Evolutionary conservation across 106 monocot genomes (phyloP), one percentile per base, ranked within the genome.

Genomic region (Vanilla planifolia): DNA sequence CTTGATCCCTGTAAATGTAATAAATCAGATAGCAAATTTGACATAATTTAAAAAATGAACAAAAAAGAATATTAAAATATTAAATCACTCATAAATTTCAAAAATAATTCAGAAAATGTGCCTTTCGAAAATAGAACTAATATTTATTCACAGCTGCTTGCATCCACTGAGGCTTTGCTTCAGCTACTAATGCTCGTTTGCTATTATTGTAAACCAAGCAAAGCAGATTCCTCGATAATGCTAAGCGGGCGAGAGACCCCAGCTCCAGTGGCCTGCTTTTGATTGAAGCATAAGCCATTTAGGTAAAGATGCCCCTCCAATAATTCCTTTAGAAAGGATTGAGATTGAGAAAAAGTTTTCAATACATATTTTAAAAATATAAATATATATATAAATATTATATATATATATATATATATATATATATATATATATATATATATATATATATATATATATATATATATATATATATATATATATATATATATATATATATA

Each of bases 191-290:
- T n/a, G n/a, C 44, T 17, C 19, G 16, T 45, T 17, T 6, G 16
- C 20, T 45, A 45, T 17, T 45, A 45, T 45, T 45, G 19, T 45
- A 16, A 45, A 45, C 16, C 44, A 45, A 5, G 44, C 20, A 45
- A 45, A 45, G 44, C 44, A 45, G 44, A 45, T 45, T 45, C 44
- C 44, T 45, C 19, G 44, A 45, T 45, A 45, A 45, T 45, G 44
- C 44, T 45, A n/a, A n/a, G n/a, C n/a, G n/a, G n/a, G n/a, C n/a
- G 16, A 45, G 17, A 45, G 44, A 20, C 44, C 44, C 44, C 44
- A 45, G 44, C 44, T 45, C 17, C 20, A 17, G 17, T 45, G 44
- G n/a, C 7, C 44, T 45, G 44, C 20, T 45, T 16, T 16, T 19
- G 17, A 45, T 16, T 45, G 44, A 45, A 45, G 0, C 44, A 45